Evolutionary conservation across 768 basidiomycete species (phyloP), one percentile per base, ranked within the genome.

Genomic region (Baorangia bicolor): DNA sequence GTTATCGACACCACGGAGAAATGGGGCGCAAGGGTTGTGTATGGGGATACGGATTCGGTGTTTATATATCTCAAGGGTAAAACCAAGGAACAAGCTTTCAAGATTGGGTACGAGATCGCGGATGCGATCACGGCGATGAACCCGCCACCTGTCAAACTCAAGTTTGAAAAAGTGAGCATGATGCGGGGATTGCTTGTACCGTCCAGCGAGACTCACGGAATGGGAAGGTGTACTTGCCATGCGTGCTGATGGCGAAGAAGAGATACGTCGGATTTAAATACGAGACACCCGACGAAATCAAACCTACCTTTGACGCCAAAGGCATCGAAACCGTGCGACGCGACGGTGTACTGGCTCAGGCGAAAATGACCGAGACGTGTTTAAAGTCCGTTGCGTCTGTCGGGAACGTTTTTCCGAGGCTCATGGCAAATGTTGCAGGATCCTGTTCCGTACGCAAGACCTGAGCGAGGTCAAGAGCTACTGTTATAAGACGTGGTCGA

Each of bases 211-310:
- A 53, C 35, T 38, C 23, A 30, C n/a, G 30, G 28, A 2, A 33
- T 40, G 45, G 4, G 10, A 64, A 96, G 94, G 94, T 98, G 4
- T 98, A 98, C 69, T 79, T 94, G 41, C 94, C 94, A 3, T 95
- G 91, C 63, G 85, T 98, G 1, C 80, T 99, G n/a, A 82, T 97
- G 81, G 92, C 96, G 2, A 99, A 99, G 79, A 99, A 99, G 70
- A 85, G 96, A 62, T 99, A 99, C 62, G 96, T 98, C 21, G 97
- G 97, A 1, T 97, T 92, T 77, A 96, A 94, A 68, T 98, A 88
- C 59, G 97, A 99, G 71, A 80, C 75, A 50, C 81, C 87, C 0
- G 90, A 94, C 60, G 92, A 97, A 13, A 69, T 55, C 1, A 85
- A 87, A 43, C 92, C 94, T 2, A 76, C 73, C 0, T 97, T 98